Evolutionary conservation across 768 basidiomycete species (phyloP).

Genomic region (Neoboletus subvelutipes): DNA sequence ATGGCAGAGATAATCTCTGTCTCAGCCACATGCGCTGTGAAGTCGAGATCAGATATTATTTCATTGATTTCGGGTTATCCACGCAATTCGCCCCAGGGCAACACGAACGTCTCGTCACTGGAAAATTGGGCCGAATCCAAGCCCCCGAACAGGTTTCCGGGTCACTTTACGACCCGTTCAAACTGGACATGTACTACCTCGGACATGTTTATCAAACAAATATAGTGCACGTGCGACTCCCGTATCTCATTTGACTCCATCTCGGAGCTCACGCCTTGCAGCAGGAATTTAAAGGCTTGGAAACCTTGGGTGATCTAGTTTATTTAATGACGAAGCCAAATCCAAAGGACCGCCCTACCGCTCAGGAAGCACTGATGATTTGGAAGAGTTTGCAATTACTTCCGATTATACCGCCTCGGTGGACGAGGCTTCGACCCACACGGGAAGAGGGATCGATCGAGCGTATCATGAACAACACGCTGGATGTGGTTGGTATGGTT

Average conservation of each 20-base stretch:
- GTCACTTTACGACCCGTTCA: neutral
- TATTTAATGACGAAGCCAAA: slow-evolving; percentile 6
- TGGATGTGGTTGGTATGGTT: slow-evolving; percentile 14
- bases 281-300: too few species aligned
- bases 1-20: slow-evolving; percentile 2
- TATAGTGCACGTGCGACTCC: neutral
- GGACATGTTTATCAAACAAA: neutral
- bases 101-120: neutral
- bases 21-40: slow-evolving; percentile 25
- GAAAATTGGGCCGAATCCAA: neutral
- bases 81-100: neutral
- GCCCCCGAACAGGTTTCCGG: neutral
- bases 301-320: too few species aligned
- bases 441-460: slow-evolving; percentile 13
- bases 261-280: neutral
- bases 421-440: slow-evolving; percentile 8
- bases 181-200: neutral
- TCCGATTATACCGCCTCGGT: neutral
- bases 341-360: slow-evolving; percentile 5
- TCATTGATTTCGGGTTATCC: neutral
- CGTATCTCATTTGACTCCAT: neutral
- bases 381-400: slow-evolving; percentile 3
- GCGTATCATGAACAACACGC: slow-evolving; percentile 14
- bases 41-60: slow-evolving; percentile 29
- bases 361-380: neutral